Base-by-base conservation (phyloP, 2,329 filamentous ascomycete genomes). In the Aspergillus versicolor region DNA sequence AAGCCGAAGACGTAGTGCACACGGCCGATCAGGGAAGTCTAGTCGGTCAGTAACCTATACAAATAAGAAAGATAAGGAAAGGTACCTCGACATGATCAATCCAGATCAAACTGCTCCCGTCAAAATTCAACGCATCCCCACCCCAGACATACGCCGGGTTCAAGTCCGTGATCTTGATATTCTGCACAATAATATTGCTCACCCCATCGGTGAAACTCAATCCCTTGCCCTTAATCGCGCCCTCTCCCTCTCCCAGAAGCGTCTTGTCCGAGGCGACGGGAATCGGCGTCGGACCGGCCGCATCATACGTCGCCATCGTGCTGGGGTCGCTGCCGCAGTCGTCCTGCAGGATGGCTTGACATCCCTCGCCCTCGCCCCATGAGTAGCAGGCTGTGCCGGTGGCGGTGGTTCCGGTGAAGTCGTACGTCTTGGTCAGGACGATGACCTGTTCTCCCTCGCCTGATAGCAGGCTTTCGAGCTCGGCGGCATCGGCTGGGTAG, bases 171-270 rank as follows among this genome's bases (percentile, higher is more conserved):
- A 84, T 77, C 59, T 78, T 74, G 55, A 83, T 73, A 69, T 84
- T 84, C 56, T 83, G 83, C 64, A 85, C 79, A 65, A 86, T 85
- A 68, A 87, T 72, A 68, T 85, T 84, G 65, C 70, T 77, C 6
- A 72, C 75, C 43, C 70, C 71, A 49, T 62, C 66, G 44, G 67
- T 65, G 21, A 81, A 72, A 27, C 78, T 76, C 22, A 83, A 69
- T 52, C 82, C 82, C 74, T 83, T 84, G 65, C 82, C 82, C 61
- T 77, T 78, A 64, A 85, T 82, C 22, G 83, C 69, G 65, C 80
- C 82, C 62, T 76, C 73, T 63, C 65, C 70, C 5, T 15, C 8
- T 19, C 83, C 82, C 48, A 85, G 66, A 52, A 85, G 65, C 13
- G 77, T 79, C 77, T 85, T 85, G 77, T 85, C 81, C 55, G 78